Evolutionary conservation across 1,284 basidiomycete genomes (phyloP), one percentile per base, ranked within the genome.

Genomic region (Ceratobasidium sp.): DNA sequence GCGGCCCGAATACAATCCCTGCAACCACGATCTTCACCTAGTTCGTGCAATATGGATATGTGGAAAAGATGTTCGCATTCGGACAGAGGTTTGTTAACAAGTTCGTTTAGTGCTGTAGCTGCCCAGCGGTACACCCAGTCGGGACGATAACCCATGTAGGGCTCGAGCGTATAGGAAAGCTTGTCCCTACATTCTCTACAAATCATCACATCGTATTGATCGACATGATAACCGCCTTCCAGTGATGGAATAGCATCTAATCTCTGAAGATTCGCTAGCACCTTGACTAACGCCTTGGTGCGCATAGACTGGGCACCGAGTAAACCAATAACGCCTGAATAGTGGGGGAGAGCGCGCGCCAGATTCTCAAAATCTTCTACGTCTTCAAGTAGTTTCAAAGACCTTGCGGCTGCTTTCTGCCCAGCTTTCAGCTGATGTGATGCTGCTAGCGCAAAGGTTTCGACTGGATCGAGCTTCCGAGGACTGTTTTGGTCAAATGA

Each of bases 231-330:
- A 14, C 30, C 52, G 14, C 52, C 23, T 18, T 18, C 28, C 12
- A 3, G 4, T 1, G 4, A 32, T 32, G 52, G 18, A 6, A 21
- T 30, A 34, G 23, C 14, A 4, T 32, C 4, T 4, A 30, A 30
- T 12, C 26, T 3, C 16, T 14, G 28, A 8, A 5, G 30, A 18
- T 30, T 16, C 3, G 28, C 30, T 14, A 55, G 18, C 3, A 55
- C 26, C 9, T 4, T 12, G 14, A 32, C 48, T 55, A 58, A 18
- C 2, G 53, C 36, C 16, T 69, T n/a, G n/a, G n/a, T 21, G 3
- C 65, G 50, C 23, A 28, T 36, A 16, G 30, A 16, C 28, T 69
- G 65, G 16, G 53, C 43, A n/a, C 65, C 65, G 5, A 69, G 14
- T 12, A 69, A 18, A 8, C 65, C 65, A n/a, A 69, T 58, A 12